A percentile compares a stretch with the other conserved stretches of the same genome.
These are phyloP conservation scores for Clarireedia homoeocarpa DNA, from an alignment of 2,329 filamentous ascomycete genomes.

Conservation along the genomic window DNA sequence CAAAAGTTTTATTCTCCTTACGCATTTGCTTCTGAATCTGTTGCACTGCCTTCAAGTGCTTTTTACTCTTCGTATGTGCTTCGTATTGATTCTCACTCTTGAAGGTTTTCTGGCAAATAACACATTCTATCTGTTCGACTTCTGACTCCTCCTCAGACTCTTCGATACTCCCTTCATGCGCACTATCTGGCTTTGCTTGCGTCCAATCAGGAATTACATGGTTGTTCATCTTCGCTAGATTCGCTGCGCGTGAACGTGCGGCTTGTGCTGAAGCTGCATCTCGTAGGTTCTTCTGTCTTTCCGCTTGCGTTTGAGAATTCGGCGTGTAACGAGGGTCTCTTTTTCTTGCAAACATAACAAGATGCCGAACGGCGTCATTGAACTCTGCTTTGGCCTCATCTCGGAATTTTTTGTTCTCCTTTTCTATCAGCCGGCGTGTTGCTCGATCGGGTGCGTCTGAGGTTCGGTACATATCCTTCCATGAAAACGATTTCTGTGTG, in stretches of 20 bases:
- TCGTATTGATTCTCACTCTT: slow-evolving; percentile 89
- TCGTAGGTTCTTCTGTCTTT: slow-evolving; percentile 70
- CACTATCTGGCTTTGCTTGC: slow-evolving; percentile 43
- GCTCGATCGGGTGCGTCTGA: slow-evolving; percentile 83
- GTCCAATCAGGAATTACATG: slow-evolving; percentile 68
- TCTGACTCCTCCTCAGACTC: slow-evolving; percentile 43
- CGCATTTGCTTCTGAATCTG: slow-evolving; percentile 76
- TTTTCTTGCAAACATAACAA: slow-evolving; percentile 85
- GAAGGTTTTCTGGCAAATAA: slow-evolving; percentile 71
- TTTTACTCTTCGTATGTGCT: slow-evolving; percentile 92
- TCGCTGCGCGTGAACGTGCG: slow-evolving; percentile 70
- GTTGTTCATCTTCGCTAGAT: slow-evolving; percentile 64
- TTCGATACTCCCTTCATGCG: slow-evolving; percentile 50
- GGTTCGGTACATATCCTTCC: slow-evolving; percentile 78
- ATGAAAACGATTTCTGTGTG: slow-evolving; percentile 79
- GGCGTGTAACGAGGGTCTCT: slow-evolving; percentile 78
- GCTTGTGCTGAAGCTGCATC: slow-evolving; percentile 79
- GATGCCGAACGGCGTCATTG: slow-evolving; percentile 81
- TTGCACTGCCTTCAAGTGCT: slow-evolving; percentile 81
- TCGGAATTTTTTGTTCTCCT: slow-evolving; percentile 79
- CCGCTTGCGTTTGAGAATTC: slow-evolving; percentile 68
- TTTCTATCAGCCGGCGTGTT: slow-evolving; percentile 80
- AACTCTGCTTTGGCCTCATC: slow-evolving; percentile 82
- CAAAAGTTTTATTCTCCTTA: slow-evolving; percentile 61
- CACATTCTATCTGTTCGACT: slow-evolving; percentile 60